Evolutionary conservation across 176 grass and related monocot genomes (phyloP).

Genomic region (Oryza nivara): DNA sequence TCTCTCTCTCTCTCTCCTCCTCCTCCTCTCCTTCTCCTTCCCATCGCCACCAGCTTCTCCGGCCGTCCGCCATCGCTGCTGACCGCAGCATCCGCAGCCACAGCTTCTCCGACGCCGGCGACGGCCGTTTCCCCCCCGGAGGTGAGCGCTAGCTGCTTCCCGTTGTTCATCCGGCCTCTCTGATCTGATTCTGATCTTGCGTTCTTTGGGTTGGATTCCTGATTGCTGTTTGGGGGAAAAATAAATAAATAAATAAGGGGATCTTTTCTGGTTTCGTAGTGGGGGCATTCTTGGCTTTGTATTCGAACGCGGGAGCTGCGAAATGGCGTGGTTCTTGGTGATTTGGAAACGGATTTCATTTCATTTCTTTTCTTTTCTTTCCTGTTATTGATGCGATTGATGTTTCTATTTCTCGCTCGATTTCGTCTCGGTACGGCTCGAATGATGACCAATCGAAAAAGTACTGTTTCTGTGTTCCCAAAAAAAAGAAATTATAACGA

Average conservation of each 20-base stretch:
- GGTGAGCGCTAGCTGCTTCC: slow-evolving; percentile 35
- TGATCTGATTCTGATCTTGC: slow-evolving; percentile 37
- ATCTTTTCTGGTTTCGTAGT: background rate
- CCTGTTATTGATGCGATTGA: background rate
- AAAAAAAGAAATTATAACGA: background rate
- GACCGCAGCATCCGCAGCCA: background rate
- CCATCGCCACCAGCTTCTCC: slow-evolving; percentile 21
- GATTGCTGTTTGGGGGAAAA: background rate
- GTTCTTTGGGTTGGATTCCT: slow-evolving; percentile 12
- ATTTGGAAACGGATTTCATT: background rate
- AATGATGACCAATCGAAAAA: slow-evolving; percentile 23
- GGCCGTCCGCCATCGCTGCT: background rate
- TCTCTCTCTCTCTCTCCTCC: too few species aligned
- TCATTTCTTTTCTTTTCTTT: slow-evolving; percentile 14
- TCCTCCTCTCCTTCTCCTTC: background rate
- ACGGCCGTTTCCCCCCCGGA: background rate
- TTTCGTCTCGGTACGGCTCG: slow-evolving; percentile 19
- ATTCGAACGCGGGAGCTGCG: background rate
- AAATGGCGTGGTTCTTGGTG: slow-evolving; percentile 22
- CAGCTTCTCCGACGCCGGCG: background rate
- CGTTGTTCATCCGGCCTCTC: too few species aligned
- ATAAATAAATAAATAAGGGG: background rate
- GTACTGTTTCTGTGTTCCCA: background rate
- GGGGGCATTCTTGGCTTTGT: background rate
- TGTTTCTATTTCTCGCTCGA: slow-evolving; percentile 6